These are phyloP conservation scores for Pascua guehoae DNA, from an alignment of 1,284 basidiomycete genomes.

Conservation along the genomic window DNA sequence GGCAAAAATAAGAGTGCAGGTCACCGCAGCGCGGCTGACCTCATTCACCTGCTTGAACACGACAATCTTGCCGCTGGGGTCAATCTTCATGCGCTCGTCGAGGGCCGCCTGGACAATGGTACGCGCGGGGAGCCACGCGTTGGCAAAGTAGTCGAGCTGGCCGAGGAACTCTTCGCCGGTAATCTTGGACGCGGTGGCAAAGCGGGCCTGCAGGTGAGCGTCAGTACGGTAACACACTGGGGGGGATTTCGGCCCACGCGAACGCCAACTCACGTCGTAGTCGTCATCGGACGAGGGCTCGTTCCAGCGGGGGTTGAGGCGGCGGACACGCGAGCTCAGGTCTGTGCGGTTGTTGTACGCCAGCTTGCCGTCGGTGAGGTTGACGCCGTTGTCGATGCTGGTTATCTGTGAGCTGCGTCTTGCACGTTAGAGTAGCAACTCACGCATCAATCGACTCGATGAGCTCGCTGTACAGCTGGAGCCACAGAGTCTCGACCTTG, in stretches of 20 bases:
- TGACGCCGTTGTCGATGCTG: slow-evolving; percentile 87
- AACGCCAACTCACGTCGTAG: slow-evolving; percentile 61
- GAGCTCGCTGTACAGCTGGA: slow-evolving; percentile 89
- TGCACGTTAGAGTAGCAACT: too few relatives aligned
- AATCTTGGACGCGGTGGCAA: slow-evolving; percentile 73
- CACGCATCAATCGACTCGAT: slow-evolving; percentile 85
- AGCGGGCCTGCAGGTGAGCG: slow-evolving; percentile 57
- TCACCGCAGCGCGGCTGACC: slow-evolving; percentile 6
- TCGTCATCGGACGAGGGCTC: slow-evolving; percentile 60
- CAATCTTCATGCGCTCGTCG: slow-evolving; percentile 59
- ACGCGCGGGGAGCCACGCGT: slow-evolving; percentile 89
- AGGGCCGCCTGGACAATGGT: slow-evolving; percentile 73
- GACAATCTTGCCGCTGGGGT: slow-evolving; percentile 72
- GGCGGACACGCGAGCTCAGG: slow-evolving; percentile 71
- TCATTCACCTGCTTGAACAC: slow-evolving; percentile 68
- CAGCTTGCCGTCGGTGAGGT: slow-evolving; percentile 59
- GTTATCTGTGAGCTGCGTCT: not conserved
- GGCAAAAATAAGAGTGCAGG: not conserved
- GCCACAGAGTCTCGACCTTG: slow-evolving; percentile 70
- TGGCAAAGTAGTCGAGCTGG: slow-evolving; percentile 75
- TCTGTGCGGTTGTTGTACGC: slow-evolving; percentile 74
- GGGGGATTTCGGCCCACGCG: not conserved
- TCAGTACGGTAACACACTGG: not conserved
- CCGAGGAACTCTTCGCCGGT: slow-evolving; percentile 83
- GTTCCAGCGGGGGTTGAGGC: slow-evolving; percentile 90